A percentile compares a stretch with the other conserved stretches of the same genome.
Conservation (phyloP, 306 rosid species). For the Herpetospermum pedunculosum region DNA sequence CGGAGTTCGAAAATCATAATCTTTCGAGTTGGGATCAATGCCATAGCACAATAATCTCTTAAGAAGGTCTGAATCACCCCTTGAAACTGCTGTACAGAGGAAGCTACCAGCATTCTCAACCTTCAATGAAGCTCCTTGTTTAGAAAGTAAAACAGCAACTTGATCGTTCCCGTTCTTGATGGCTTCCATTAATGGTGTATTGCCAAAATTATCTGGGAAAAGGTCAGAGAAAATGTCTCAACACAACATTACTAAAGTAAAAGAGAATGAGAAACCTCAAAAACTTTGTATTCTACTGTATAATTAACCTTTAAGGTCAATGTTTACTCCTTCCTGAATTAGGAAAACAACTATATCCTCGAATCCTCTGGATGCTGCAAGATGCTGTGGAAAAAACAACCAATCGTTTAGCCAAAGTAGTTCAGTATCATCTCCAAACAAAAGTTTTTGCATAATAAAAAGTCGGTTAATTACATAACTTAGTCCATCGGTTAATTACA, state of each 20-base stretch:
- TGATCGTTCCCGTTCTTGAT: constrained; percentile 71
- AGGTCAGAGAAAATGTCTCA: not conserved
- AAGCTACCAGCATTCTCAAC: constrained; percentile 60
- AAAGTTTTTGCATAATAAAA: not conserved
- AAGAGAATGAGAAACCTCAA: not conserved
- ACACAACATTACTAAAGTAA: not conserved
- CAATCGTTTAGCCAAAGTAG: not conserved
- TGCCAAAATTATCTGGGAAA: constrained; percentile 67
- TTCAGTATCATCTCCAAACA: not conserved
- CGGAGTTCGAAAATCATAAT: constrained; percentile 78
- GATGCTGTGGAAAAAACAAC: constrained; percentile 41
- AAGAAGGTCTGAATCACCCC: constrained; percentile 74
- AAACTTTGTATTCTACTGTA: not conserved
- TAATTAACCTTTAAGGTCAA: constrained; percentile 42
- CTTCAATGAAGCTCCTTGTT: constrained; percentile 62
- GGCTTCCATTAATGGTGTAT: constrained; percentile 81
- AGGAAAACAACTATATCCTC: constrained; percentile 65
- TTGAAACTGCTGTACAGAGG: constrained; percentile 60
- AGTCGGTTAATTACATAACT: too few relatives aligned
- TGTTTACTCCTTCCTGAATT: constrained; percentile 52
- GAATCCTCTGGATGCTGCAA: constrained; percentile 80
- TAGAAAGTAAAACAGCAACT: constrained; percentile 55
- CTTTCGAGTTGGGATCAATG: constrained; percentile 78
- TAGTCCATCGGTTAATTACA: too few relatives aligned
- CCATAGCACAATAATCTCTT: constrained; percentile 61